Base-by-base conservation (phyloP, 176 grass and related monocot genomes). In the Bromus sterilis region DNA sequence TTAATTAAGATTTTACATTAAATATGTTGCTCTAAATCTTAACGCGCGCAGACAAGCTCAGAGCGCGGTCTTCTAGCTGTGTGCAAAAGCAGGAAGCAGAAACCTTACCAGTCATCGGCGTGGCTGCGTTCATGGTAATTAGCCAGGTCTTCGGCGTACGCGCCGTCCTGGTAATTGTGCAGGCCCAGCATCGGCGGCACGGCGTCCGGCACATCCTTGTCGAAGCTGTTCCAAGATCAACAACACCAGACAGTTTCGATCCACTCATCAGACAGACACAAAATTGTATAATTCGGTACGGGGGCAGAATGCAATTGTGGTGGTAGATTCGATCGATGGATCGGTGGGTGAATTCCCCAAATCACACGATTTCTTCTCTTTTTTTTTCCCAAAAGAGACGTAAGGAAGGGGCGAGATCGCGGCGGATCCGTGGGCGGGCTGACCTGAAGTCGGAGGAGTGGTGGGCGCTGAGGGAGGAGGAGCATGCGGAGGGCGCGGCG, bases 361-460 rank as follows among this genome's bases (percentile, higher is more conserved):
- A 85, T 81, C 74, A 32, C 21, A 20, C 25, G n/a, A n/a, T n/a
- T n/a, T n/a, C n/a, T n/a, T n/a, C n/a, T n/a, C n/a, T n/a, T n/a
- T n/a, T 66, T n/a, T 78, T 35, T 21, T 10, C 44, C 35, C 36
- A 24, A 74, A 15, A 42, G n/a, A 58, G 10, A 55, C 30, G 1
- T 4, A 29, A 63, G 21, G 7, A 29, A 63, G 21, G 41, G 66
- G 78, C 3, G 73, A 82, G 82, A 91, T 88, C 82, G 66, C 69
- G 66, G 75, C 7, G 11, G 46, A 65, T 37, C 2, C 11, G 2
- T 2, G 66, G 35, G 7, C 11, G n/a, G 30, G 48, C 25, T 69
- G 25, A 98, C 90, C 88, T 94, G 70, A 93, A 98, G 80, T 93
- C 95, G 60, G 90, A 89, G 36, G 92, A 87, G 31, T 82, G 73